Percentiles rank a stretch among this genome's conserved stretches.
These are phyloP conservation scores for Komagataella ulmi DNA, from an alignment of 805 yeast genomes.

Conservation along the genomic window DNA sequence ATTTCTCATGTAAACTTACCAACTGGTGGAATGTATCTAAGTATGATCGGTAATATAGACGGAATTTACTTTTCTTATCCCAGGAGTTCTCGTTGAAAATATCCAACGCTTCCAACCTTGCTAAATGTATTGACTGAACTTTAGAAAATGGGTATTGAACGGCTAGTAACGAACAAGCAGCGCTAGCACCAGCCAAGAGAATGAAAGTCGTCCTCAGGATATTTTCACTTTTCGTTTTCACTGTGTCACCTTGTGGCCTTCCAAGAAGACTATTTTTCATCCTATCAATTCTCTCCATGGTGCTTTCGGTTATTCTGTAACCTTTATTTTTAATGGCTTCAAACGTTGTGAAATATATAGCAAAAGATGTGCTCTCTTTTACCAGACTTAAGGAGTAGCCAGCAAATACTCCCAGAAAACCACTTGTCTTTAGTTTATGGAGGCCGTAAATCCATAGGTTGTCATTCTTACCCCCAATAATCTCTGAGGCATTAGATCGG, in stretches of 20 bases:
- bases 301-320: constrained; percentile 29
- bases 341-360: constrained; percentile 69
- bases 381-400: constrained; percentile 70
- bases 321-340: constrained; percentile 67
- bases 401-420: constrained; percentile 77
- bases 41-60: constrained; percentile 62
- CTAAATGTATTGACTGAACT: constrained; percentile 66
- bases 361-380: constrained; percentile 78
- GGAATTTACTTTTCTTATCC: constrained; percentile 18
- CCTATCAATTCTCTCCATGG: constrained; percentile 25
- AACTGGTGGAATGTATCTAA: constrained; percentile 60
- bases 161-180: constrained; percentile 62
- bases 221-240: not conserved
- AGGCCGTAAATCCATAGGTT: constrained; percentile 71
- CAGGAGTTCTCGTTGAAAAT: constrained; percentile 28
- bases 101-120: constrained; percentile 72
- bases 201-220: constrained; percentile 45
- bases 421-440: constrained; percentile 57
- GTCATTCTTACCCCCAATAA: constrained; percentile 52
- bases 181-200: constrained; percentile 76
- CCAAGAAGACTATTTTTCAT: constrained; percentile 18
- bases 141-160: constrained; percentile 78
- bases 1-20: constrained; percentile 35
- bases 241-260: constrained; percentile 2
- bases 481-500: constrained; percentile 64